Conservation (phyloP, 345 rosid genomes). For the Barbarea vulgaris region DNA sequence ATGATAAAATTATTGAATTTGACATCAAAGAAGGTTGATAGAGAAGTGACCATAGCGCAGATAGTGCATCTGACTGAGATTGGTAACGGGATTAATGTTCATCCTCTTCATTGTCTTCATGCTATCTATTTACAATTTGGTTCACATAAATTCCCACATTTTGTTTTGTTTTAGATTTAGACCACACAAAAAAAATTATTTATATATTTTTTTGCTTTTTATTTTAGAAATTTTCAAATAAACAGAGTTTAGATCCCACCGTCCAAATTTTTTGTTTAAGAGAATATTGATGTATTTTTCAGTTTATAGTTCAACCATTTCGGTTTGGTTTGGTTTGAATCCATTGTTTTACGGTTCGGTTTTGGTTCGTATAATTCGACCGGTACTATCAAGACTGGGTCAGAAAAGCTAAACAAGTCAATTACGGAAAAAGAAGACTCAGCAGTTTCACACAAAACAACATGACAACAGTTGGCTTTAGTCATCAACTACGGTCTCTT, state of each 20-base stretch:
- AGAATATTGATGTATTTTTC: not conserved
- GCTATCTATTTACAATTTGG: not conserved
- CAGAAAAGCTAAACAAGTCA: not conserved
- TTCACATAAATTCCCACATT: not conserved
- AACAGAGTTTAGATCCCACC: not conserved
- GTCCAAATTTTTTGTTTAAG: not conserved
- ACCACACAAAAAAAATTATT: not conserved
- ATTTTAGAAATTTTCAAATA: not conserved
- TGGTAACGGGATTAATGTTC: constrained; percentile 14
- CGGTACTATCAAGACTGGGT: not conserved
- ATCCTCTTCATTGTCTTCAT: constrained; percentile 12
- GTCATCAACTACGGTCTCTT: constrained; percentile 6
- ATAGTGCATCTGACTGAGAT: constrained; percentile 16
- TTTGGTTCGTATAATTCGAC: not conserved
- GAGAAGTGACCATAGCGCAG: constrained; percentile 21
- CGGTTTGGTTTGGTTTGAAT: not conserved
- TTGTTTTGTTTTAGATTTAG: not conserved
- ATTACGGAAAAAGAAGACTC: not conserved
- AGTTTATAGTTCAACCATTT: not conserved
- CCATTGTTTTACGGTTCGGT: not conserved
- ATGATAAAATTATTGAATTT: not conserved
- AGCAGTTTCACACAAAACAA: not conserved
- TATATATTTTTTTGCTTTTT: not conserved
- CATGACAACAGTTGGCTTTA: not conserved
- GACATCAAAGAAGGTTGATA: not conserved